Base-by-base conservation (phyloP, 495 filamentous ascomycete species). In the Tuber indicum region DNA sequence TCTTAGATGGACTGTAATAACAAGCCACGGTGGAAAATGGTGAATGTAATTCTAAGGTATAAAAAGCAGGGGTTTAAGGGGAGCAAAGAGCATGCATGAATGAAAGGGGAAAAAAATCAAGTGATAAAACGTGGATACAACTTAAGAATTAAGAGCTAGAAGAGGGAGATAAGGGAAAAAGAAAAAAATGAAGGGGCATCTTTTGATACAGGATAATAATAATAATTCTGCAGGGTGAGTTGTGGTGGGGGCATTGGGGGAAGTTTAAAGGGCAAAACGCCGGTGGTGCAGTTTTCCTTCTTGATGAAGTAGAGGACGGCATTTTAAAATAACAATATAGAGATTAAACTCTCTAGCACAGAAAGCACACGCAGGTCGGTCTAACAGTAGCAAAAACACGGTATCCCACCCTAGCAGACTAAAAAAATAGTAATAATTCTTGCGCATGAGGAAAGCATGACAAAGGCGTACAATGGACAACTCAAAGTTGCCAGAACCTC, bases 401-500 rank as follows among this genome's bases (percentile, higher is more conserved):
- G n/a, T 66, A 17, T 36, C 58, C 58, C 26, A 66, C 26, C 26
- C 26, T n/a, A 26, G 5, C 14, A 36, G 58, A 36, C 26, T 19
- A 17, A 66, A 36, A 36, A 66, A 14, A 58, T n/a, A 52, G 23
- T 16, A 66, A 66, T 66, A 66, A 66, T 6, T 17, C 58, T 19
- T 36, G 58, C 0, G 58, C 12, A 36, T 36, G 32, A 32, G 26
- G 16, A 66, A 66, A 66, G 17, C 26, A 14, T 66, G 58, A 66
- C 26, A 66, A 36, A 19, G 32, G 26, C 16, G 12, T 58, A 17
- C 1, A 12, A 76, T 58, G 47, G 41, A 39, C 9, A 74, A 66
- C 39, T 80, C 62, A 80, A 76, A 66, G 78, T 36, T 81, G 36
- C 81, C 81, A 83, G 75, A 83, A 83, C 46, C 3, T 23, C 39